Conservation (phyloP, 1,284 basidiomycete species). For the Rhodotorula sp. region DNA sequence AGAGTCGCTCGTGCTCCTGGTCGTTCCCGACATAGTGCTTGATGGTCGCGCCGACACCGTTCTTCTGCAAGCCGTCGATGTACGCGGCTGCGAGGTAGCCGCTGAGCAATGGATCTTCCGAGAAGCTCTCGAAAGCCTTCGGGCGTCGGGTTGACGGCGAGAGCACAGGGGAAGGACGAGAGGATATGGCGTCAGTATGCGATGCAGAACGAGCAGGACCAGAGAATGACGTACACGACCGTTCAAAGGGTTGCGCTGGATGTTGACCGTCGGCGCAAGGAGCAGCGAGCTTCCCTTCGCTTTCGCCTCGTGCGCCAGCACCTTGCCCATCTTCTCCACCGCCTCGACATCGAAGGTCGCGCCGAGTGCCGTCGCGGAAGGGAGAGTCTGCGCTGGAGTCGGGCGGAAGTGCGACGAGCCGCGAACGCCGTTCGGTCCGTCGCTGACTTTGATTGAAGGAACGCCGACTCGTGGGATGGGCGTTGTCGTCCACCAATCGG, state of each 20-base stretch:
- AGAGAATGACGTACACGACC: conserved; percentile 2
- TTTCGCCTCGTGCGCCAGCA: conserved; percentile 17
- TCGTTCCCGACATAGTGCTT: conserved; percentile 37
- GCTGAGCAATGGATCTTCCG: conserved; percentile 51
- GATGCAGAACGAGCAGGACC: too few species aligned
- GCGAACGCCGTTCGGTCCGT: conserved; percentile 49
- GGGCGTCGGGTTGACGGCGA: conserved; percentile 49
- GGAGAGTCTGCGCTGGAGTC: conserved; percentile 53
- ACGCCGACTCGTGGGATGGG: conserved; percentile 60
- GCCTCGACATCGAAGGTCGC: conserved; percentile 23
- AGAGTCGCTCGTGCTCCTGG: conserved; percentile 50
- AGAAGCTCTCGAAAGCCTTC: conserved; percentile 71
- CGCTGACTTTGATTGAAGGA: conserved; percentile 53
- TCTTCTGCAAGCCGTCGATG: conserved; percentile 27
- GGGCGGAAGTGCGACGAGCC: conserved; percentile 53
- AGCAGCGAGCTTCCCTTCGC: conserved; percentile 19
- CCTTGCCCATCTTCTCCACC: conserved; percentile 12
- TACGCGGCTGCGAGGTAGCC: conserved; percentile 20
- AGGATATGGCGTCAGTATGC: too few species aligned
- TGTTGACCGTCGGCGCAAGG: not conserved
- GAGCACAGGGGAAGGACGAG: not conserved
- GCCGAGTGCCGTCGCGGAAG: conserved; percentile 10
- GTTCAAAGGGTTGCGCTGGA: not conserved
- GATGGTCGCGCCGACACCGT: conserved; percentile 21
- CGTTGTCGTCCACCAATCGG: conserved; percentile 57